Base-by-base conservation (phyloP, 331 rosid genomes). In the Cydonia oblonga region DNA sequence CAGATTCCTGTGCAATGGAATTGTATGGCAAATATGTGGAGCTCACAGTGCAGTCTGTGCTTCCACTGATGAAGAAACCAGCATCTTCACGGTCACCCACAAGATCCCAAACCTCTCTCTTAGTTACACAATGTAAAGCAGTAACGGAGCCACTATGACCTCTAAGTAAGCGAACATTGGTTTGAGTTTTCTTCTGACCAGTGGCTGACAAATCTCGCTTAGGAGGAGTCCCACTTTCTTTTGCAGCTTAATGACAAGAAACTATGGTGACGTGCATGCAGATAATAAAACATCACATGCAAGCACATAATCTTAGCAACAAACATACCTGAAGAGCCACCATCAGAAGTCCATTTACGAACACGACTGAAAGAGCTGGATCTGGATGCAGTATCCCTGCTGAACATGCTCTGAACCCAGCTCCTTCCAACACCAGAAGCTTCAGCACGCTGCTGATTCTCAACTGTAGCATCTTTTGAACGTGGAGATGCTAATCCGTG, bases 61-160 rank as follows among this genome's bases (percentile, higher is more conserved):
- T 89, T 80, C 98, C 98, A 77, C 98, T 91, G 54, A 93, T 91
- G 76, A 93, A 89, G 83, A 93, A 91, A 66, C 98, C 98, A 61
- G 98, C 97, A 84, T 93, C 98, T 85, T 93, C 98, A 70, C 97
- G 98, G 81, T 93, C 98, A 82, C 98, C 97, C 76, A 93, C 91
- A 80, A 93, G 90, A 86, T 93, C 98, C 97, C 98, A 93, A 75
- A 91, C 98, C 77, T 91, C 98, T 84, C 98, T 87, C 81, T 89
- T 93, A 19, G 98, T 88, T 60, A 93, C 97, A 85, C 97, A 93
- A 78, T 93, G 98, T 71, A 93, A 86, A 83, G 98, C 96, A 79
- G 96, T 93, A 67, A 93, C 79, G 33, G 96, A 85, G 66, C 98
- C 98, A 76, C 81, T 91, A 78, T 91, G 98, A 77, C 98, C 98